A percentile compares a stretch with the other conserved stretches of the same genome.
phyloP scores from a whole-genome alignment of 768 basidiomycete genomes.

The Dioszegia aurantiaca region DNA sequence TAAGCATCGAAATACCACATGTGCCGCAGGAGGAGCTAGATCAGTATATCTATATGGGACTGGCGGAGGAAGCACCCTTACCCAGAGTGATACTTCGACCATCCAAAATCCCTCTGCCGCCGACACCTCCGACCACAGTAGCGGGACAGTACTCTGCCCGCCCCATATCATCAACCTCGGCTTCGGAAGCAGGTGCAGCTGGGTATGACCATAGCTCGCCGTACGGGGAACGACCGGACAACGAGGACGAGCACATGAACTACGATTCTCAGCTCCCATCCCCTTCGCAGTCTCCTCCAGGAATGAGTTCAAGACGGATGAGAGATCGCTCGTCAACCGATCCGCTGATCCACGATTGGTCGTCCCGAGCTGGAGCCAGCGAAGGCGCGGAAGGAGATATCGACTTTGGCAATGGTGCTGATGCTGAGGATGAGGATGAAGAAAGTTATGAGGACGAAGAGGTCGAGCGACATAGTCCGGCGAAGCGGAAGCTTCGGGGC shows the following conservation, averaged over 20 bases:
- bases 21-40: background rate
- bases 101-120: background rate
- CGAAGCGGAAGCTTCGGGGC: background rate
- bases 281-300: background rate
- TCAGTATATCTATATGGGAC: background rate
- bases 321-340: constrained; percentile 4
- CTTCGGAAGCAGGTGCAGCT: background rate
- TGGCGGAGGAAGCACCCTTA: background rate
- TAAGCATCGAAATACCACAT: background rate
- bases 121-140: background rate
- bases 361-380: background rate
- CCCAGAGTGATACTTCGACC: background rate
- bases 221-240: no score
- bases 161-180: background rate
- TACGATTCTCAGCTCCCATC: background rate
- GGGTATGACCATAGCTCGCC: no score
- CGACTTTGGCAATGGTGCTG: background rate
- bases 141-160: background rate
- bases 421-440: constrained; percentile 4
- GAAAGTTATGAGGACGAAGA: background rate
- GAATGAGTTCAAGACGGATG: no score
- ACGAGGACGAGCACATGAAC: no score
- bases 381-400: background rate
- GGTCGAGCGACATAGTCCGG: background rate
- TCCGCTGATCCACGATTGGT: constrained; percentile 3